Base-by-base conservation (phyloP, 306 rosid genomes). In the Lotus japonicus region DNA sequence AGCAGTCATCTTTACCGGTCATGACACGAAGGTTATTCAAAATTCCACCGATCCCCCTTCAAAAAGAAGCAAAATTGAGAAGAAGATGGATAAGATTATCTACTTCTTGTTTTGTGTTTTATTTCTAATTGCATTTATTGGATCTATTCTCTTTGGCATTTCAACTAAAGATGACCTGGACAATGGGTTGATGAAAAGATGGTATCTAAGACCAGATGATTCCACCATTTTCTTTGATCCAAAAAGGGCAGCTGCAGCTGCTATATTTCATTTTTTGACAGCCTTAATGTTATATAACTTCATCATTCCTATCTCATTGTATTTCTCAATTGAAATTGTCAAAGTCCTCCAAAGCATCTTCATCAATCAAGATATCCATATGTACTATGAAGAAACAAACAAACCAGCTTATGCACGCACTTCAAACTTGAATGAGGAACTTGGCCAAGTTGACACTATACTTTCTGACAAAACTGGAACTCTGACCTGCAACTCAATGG, bases 391-490 rank as follows among this genome's bases (percentile, higher is more conserved):
- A 79, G 97, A 91, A 74, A 79, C 86, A n/a, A 80, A 88, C 78
- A 91, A 82, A 68, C 96, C 96, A n/a, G 97, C 97, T 43, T 86
- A 46, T 21, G 96, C 97, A 42, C 91, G 97, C 35, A 91, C 97
- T 66, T 91, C 97, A 55, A 91, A 91, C 83, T 82, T 91, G 87
- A 91, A 88, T 65, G 97, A 88, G 81, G 97, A 88, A 52, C 92
- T 91, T 54, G 97, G 97, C 66, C 96, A 91, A 82, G 89, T 91
- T 26, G 82, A 88, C 75, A 91, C 97, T 2, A 85, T 91, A 70
- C 97, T 91, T 23, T 88, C 97, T 42, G 97, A 91, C 80, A 91
- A 91, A 82, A 91, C 97, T 38, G 97, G 97, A 77, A 91, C 97
- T 46, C 61, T 91, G 82, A 91, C 97, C n/a, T 86, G 97, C 84